Evolutionary conservation across 306 rosid species (phyloP), one percentile per base, ranked within the genome.

Genomic region (Alnus glutinosa): DNA sequence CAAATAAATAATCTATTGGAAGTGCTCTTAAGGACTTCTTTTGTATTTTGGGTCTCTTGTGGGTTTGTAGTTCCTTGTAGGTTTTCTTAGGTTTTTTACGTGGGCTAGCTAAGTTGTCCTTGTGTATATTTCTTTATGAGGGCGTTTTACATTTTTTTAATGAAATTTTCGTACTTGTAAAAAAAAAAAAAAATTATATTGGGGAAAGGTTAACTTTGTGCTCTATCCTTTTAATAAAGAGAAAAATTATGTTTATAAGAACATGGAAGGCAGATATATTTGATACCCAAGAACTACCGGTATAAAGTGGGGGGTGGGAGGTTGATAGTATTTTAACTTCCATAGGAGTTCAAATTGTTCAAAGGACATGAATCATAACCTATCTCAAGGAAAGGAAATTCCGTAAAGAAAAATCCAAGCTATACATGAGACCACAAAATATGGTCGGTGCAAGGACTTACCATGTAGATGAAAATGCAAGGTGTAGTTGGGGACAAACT

Each of bases 381-480:
- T 18, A 55, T 55, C 7, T 18, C 37, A 62, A 62, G 18, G 9
- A 62, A 32, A 30, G 8, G 44, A 34, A 62, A 62, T 34, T 34
- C 8, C 1, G 12, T 12, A 32, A 32, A 62, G 42, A 13, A 62
- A 62, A 30, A 32, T 30, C 7, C 7, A 62, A 62, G 42, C 10
- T 58, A 57, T 9, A 42, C 19, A 80, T 1, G 14, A 67, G 67
- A 10, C 28, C 30, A 75, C 57, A 19, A 67, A 9, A 42, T 0
- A 50, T 69, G 51, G 30, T 36, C 30, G 32, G 66, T 3, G 11
- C 39, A 47, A 77, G 46, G 32, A 76, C 74, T 68, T 84, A 90
- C 95, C 89, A 49, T 88, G 91, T 58, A 90, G 81, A 81, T 90
- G 95, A 81, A 88, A 88, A 75, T 88, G 87, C 61, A 90, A 54